A percentile compares a stretch with the other conserved stretches of the same genome.
Evolutionary conservation across 306 rosid genomes (phyloP).

Genomic region (Rubus parviflorus): DNA sequence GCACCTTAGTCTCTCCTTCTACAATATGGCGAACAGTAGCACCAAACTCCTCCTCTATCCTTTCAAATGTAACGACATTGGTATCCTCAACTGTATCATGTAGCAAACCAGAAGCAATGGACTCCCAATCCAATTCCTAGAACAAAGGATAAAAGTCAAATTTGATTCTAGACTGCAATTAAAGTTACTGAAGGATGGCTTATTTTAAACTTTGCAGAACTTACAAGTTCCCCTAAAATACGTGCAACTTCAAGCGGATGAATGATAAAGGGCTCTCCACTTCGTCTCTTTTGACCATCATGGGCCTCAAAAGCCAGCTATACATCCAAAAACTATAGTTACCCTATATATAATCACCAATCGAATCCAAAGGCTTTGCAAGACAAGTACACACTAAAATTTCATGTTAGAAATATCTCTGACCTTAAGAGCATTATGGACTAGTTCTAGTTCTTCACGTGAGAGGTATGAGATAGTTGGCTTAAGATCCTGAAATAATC

Average conservation of each 20-base stretch:
- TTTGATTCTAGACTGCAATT: conserved; percentile 27
- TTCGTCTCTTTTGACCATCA: conserved; percentile 97
- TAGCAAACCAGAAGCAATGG: conserved; percentile 93
- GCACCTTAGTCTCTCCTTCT: conserved; percentile 99
- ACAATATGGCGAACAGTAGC: conserved; percentile 86
- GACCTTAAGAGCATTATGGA: conserved; percentile 83
- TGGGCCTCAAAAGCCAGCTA: conserved; percentile 98
- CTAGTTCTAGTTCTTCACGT: conserved; percentile 77
- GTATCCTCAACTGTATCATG: conserved; percentile 99
- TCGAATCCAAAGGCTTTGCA: conserved; percentile 24
- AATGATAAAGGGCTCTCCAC: conserved; percentile 98
- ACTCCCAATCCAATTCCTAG: conserved; percentile 98
- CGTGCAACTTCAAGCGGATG: conserved; percentile 99
- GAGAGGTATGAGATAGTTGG: conserved; percentile 79
- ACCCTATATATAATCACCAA: conserved; percentile 17
- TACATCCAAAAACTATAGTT: conserved; percentile 20
- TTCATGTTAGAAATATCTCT: conserved; percentile 36
- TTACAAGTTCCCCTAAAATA: conserved; percentile 90
- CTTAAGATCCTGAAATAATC: conserved; percentile 75
- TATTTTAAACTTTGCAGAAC: conserved; percentile 36
- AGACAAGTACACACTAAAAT: conserved; percentile 26
- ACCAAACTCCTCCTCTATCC: conserved; percentile 94
- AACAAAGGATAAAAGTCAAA: conserved; percentile 20
- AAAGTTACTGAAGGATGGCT: conserved; percentile 6
- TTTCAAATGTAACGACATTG: conserved; percentile 80